These are phyloP conservation scores for Tetramitus jugosus DNA, from an alignment of 208 protist genomes.

Conservation along the genomic window DNA sequence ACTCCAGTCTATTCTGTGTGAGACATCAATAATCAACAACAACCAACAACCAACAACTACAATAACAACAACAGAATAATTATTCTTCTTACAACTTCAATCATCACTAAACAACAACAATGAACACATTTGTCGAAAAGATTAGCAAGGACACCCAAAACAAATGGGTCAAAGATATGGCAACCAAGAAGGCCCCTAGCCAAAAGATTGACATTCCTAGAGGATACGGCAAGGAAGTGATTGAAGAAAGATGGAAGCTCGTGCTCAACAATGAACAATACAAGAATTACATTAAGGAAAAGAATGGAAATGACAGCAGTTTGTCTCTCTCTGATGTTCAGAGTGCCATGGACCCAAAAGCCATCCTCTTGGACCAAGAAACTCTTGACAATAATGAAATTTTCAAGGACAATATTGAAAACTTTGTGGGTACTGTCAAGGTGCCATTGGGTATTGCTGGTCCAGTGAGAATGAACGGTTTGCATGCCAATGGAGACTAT, in stretches of 20 bases:
- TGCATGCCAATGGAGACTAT: slow-evolving; percentile 1
- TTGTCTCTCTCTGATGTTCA: too few relatives aligned
- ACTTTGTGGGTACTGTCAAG: slow-evolving; percentile 53
- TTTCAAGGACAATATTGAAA: slow-evolving; percentile 37
- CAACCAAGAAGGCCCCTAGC: background rate
- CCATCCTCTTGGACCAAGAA: background rate
- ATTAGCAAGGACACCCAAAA: too few relatives aligned
- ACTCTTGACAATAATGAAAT: background rate
- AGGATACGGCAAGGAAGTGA: background rate
- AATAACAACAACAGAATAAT: too few relatives aligned
- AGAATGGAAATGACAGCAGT: too few relatives aligned
- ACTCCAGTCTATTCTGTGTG: too few relatives aligned
- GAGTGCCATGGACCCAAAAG: background rate
- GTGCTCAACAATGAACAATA: background rate
- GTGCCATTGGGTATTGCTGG: slow-evolving; percentile 57
- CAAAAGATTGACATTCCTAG: background rate
- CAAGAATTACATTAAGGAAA: background rate
- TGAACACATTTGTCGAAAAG: too few relatives aligned
- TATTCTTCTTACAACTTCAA: too few relatives aligned
- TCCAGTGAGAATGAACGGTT: slow-evolving; percentile 51
- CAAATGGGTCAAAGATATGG: background rate
- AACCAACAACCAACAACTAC: too few relatives aligned
- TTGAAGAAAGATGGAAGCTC: background rate
- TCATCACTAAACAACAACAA: too few relatives aligned
- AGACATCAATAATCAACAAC: too few relatives aligned